Percentiles rank a stretch among this genome's conserved stretches.
Evolutionary conservation across 2,329 filamentous ascomycete species (phyloP).

Genomic region (Zymoseptoria crescenta): DNA sequence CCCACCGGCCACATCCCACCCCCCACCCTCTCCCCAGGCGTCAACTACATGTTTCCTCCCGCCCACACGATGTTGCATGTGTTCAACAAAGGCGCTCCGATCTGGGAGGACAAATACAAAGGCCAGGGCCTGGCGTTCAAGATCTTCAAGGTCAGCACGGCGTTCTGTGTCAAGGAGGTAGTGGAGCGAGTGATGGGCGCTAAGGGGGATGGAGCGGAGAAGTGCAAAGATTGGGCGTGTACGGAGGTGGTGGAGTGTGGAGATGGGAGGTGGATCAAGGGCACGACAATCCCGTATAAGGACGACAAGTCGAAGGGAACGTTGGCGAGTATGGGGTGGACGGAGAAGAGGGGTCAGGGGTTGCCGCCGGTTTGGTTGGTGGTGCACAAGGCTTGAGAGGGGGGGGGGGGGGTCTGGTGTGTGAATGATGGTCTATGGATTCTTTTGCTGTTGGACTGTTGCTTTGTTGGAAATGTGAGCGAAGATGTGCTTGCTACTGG

Average conservation of each 20-base stretch:
- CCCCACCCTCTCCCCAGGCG: constrained; percentile 16
- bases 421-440: background rate
- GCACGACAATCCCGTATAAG: constrained; percentile 22
- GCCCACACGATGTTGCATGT: constrained; percentile 26
- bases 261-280: constrained; percentile 26
- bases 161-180: constrained; percentile 20
- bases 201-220: constrained; percentile 5
- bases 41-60: constrained; percentile 24
- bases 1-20: constrained; percentile 3
- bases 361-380: constrained; percentile 31
- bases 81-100: constrained; percentile 19
- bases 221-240: constrained; percentile 23
- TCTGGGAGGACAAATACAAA: constrained; percentile 22
- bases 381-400: constrained; percentile 24
- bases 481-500: background rate
- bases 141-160: constrained; percentile 26
- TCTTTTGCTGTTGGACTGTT: background rate
- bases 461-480: background rate
- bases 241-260: constrained; percentile 30
- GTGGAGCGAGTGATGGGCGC: constrained; percentile 24
- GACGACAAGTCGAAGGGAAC: constrained; percentile 23
- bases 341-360: constrained; percentile 20
- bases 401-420: background rate
- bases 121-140: constrained; percentile 22
- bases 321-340: constrained; percentile 28